Evolutionary conservation across 164 flowering plant genomes (phyloP).

Genomic region (Euptelea pleiosperma): DNA sequence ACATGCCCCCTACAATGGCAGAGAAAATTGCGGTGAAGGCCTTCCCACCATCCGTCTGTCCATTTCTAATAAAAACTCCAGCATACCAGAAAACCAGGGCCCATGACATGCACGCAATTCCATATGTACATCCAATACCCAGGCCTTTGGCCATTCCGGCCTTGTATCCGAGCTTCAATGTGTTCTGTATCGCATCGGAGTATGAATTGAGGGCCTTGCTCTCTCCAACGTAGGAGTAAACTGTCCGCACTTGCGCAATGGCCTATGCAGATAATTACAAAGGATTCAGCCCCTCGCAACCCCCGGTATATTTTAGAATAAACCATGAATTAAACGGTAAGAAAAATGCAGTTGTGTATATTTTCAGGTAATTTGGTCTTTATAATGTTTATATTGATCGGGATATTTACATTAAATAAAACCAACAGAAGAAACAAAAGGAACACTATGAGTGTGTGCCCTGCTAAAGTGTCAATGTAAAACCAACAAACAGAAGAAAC

Average conservation of each 20-base stretch:
- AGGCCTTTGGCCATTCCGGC: constrained; percentile 99
- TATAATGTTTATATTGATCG: too few species aligned
- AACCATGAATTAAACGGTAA: too few species aligned
- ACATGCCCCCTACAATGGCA: constrained; percentile 99
- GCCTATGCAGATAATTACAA: constrained; percentile 56
- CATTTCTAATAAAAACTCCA: constrained; percentile 89
- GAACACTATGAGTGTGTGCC: too few species aligned
- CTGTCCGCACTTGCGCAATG: constrained; percentile 93
- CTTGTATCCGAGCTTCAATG: constrained; percentile 88
- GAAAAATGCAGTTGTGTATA: too few species aligned
- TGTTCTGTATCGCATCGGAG: constrained; percentile 83
- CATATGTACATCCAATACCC: constrained; percentile 94
- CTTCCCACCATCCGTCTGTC: constrained; percentile 93
- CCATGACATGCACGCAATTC: constrained; percentile 98
- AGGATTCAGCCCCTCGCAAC: too few species aligned
- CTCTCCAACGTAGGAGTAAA: constrained; percentile 95
- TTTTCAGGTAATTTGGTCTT: too few species aligned
- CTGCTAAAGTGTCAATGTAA: too few species aligned
- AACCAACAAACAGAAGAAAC: too few species aligned
- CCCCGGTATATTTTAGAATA: too few species aligned
- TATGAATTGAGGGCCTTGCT: constrained; percentile 76
- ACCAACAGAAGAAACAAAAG: too few species aligned
- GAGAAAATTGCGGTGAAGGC: constrained; percentile 98
- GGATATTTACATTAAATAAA: too few species aligned
- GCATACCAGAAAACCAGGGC: constrained; percentile 99